Evolutionary conservation across 1,284 basidiomycete species (phyloP), one percentile per base, ranked within the genome.

Genomic region (Lignosus rhinocerotis): DNA sequence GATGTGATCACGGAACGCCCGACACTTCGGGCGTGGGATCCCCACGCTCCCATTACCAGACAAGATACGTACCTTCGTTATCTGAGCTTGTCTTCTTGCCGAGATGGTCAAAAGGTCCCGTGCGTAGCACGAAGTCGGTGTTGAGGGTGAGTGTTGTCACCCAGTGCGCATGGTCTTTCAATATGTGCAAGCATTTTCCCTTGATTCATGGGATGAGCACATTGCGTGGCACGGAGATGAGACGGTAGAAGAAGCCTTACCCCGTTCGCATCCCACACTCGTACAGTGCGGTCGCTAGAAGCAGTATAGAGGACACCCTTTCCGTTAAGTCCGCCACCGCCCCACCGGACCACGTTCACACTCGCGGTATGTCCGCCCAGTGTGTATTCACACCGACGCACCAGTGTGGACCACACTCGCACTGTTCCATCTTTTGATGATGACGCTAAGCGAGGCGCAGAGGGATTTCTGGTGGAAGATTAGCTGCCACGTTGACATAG

Each of bases 111-210:
- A 92, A 99, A 0, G 96, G 94, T 0, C 97, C 96, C 0, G 96
- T 98, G 3, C 96, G 88, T 9, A 98, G 81, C 14, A 96, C 86
- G 71, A 96, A 98, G 72, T 99, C 96, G 14, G 96, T 97, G 69
- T 94, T 96, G 55, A 99, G 82, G 2, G 96, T 90, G 48, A 99
- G 85, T 0, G 96, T 98, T 46, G 96, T 99, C 19, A 99, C 96
- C 96, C 96, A 98, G 71, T 99, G 97, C 0, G 96, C 96, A 68
- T 99, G 97, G 64, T 98, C 95, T 73, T 91, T 94, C 31, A 99
- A 78, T 0, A 88, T 89, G 81, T 89, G 80, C 48, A 92, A 69
- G 45, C 79, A 79, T 65, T 78, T 82, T 0, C 88, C 90, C 85
- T 89, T 54, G n/a, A 6, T 1, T 57, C 51, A 30, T 53, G 32